phyloP scores from a whole-genome alignment of 1,284 basidiomycete species.

The Abortiporus biennis region DNA sequence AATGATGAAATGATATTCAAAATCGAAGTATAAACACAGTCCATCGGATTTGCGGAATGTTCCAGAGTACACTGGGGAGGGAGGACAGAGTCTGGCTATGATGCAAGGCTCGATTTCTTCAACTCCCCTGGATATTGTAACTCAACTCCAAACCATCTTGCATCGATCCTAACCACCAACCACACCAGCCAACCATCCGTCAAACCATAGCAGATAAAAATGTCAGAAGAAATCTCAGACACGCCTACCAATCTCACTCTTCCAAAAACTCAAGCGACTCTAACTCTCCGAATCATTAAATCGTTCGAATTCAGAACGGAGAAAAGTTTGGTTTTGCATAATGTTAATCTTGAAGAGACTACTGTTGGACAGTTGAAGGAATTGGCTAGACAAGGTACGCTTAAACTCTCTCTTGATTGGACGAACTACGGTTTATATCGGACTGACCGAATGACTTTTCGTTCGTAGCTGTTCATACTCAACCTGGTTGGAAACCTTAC shows the following conservation, averaged over 20 bases:
- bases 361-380: slow-evolving; percentile 80
- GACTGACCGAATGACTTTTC: slow-evolving; percentile 7
- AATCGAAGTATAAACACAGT: too few relatives aligned
- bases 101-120: too few relatives aligned
- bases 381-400: slow-evolving; percentile 53
- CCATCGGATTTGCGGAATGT: too few relatives aligned
- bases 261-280: slow-evolving; percentile 69
- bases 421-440: too few relatives aligned
- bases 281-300: slow-evolving; percentile 94
- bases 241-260: slow-evolving; percentile 59
- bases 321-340: slow-evolving; percentile 80
- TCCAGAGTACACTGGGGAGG: too few relatives aligned
- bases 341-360: slow-evolving; percentile 73
- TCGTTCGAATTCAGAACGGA: slow-evolving; percentile 91
- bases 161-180: too few relatives aligned
- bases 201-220: too few relatives aligned
- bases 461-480: slow-evolving; percentile 58
- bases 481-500: slow-evolving; percentile 85
- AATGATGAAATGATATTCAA: too few relatives aligned
- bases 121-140: too few relatives aligned
- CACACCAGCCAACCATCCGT: too few relatives aligned
- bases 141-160: too few relatives aligned
- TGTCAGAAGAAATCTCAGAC: slow-evolving; percentile 42
- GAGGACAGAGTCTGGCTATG: too few relatives aligned
- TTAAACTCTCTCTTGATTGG: not conserved